Evolutionary conservation across 805 yeast genomes (phyloP), one percentile per base, ranked within the genome.

Genomic region (Metschnikowia drakensbergensis): DNA sequence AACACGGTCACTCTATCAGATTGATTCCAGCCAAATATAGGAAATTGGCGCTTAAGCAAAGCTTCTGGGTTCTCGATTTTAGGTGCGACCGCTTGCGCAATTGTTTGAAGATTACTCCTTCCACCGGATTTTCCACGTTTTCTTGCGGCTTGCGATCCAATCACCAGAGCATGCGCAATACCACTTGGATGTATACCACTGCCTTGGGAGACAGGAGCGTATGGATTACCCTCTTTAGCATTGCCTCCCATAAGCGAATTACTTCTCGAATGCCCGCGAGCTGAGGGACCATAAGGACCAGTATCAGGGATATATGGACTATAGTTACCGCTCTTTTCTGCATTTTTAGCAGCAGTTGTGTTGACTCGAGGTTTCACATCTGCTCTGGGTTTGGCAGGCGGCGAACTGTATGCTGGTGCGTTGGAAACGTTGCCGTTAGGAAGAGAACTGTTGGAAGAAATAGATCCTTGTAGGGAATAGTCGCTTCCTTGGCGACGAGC

Each of bases 21-120:
- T 28, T 54, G 51, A 44, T 69, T 64, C 86, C 94, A 89, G 49
- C 77, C 73, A 61, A 88, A 85, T 31, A 89, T 61, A 0, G 96
- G 96, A 66, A 85, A 86, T 60, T 87, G 96, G 47, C 86, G 73
- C 41, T 69, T 65, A 25, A 74, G 64, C 45, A 84, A 63, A 25
- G 81, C 77, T 45, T 77, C 78, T 6, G 87, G 85, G 51, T 82
- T 77, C 29, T 68, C 66, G 6, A 72, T 53, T 37, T 59, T 65
- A 45, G 42, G 43, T 13, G 42, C 25, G 26, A 31, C 39, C 6
- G 41, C 35, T 9, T 45, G 53, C 13, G 26, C 37, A 8, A 51
- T 45, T 1, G 51, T 47, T 4, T 51, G 49, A 25, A 51, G 43
- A 11, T 26, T 30, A 8, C 40, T 33, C 27, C 49, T 47, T 23